Evolutionary conservation across 352 stramenopile species (phyloP), one percentile per base, ranked within the genome.

Genomic region (Thraustotheca clavata): DNA sequence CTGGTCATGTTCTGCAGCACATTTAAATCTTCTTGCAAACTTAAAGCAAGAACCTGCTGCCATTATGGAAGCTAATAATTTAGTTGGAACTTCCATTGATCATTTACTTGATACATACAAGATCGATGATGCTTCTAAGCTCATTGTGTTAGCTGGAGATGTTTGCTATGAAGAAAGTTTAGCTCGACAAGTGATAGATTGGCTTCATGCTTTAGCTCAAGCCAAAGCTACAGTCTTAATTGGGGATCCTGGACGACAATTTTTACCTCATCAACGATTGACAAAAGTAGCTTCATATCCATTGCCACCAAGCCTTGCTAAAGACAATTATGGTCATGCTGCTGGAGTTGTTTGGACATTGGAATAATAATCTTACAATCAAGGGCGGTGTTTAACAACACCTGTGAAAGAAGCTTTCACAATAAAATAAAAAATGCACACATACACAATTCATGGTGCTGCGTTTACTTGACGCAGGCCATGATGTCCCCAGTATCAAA

Each of bases 361-460:
- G 7, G 43, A 50, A 12, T 22, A 22, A 6, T 50, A 6, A 14
- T 74, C 52, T 69, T 72, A 43, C 29, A 8, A 60, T 26, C 32
- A 49, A 75, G 82, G 81, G 84, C 70, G 84, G 84, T 91, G 84
- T 91, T 94, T 41, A 94, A 69, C 91, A 94, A 89, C 82, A 94
- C 84, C 84, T 86, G 76, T 60, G 33, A 46, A 46, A 40, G 26
- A 31, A 66, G 49, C 32, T 55, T 49, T 62, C 67, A 67, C 70
- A 70, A 76, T 91, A 91, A 81, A 57, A 65, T 88, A 91, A 76
- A 88, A 73, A 75, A 69, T 75, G 73, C 72, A 71, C 67, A 68
- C 49, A 61, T 68, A 54, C 60, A 35, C 35, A 49, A 67, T 67
- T 39, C 35, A 49, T 7, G 54, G 41, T 62, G 41, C 12, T 49